Base-by-base conservation (phyloP, 139 green algal species). In the Micractinium sp. region DNA sequence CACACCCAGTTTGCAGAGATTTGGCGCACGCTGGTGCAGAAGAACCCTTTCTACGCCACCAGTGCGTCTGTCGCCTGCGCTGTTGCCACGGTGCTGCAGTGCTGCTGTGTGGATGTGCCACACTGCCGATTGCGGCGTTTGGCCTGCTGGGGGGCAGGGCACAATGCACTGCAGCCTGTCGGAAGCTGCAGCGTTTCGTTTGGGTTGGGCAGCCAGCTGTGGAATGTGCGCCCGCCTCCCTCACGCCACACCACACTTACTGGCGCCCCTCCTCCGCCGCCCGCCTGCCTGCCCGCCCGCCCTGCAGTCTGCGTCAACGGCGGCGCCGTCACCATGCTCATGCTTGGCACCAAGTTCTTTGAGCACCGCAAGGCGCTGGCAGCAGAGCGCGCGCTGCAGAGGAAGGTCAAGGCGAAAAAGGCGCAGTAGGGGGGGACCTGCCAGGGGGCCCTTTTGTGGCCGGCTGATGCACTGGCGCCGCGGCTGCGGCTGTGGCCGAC, bases 251-350 rank as follows among this genome's bases (percentile, higher is more conserved):
- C 47, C 47, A 16, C 47, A 56, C 47, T 56, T 9, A 56, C 47
- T 5, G 47, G 47, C 47, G 47, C 7, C 53, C 20, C 56, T n/a
- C 35, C 2, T 29, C 33, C 16, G 56, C 14, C 38, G 4, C 18
- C 18, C 67, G 47, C 79, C 79, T 3, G 79, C 47, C 47, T 5
- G 25, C 56, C 18, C 81, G 41, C 73, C 1, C 31, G 13, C 16
- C 18, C 56, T 74, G 81, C 76, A 89, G 86, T 89, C 19, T 89
- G 39, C 60, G 86, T 89, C 3, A 89, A 89, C 36, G 86, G 86
- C 25, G 86, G 86, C 18, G 16, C 61, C 35, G 60, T 89, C 0
- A 38, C 38, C 36, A 53, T 27, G 14, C 73, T 89, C 53, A 76
- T 89, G 29, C 61, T 89, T 23, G 63, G 20, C 36, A 89, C 27